Conservation (phyloP, 495 filamentous ascomycete genomes). For the Pseudomonodictys pantanalensis region DNA sequence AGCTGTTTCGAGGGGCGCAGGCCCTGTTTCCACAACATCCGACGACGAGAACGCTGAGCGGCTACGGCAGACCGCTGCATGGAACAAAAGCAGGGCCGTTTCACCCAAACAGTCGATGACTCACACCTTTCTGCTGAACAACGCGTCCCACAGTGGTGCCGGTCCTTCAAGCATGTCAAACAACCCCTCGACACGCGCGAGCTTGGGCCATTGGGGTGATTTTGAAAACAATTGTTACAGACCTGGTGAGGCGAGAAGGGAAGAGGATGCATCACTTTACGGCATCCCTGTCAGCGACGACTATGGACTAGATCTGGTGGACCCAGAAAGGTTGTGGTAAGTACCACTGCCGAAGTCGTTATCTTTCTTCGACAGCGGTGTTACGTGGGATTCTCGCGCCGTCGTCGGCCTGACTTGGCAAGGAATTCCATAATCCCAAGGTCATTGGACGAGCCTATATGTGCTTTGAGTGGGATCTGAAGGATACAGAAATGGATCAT, state of each 20-base stretch:
- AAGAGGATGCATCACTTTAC: not conserved
- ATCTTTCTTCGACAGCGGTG: not conserved
- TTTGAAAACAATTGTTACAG: not conserved
- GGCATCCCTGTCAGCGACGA: conserved; percentile 7
- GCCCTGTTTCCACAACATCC: not conserved
- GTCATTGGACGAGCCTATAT: too few relatives aligned
- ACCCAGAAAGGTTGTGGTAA: not conserved
- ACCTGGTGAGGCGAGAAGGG: conserved; percentile 5
- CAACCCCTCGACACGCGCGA: conserved; percentile 4
- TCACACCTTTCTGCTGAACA: conserved; percentile 16
- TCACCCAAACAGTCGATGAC: conserved; percentile 15
- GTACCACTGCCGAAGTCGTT: too few relatives aligned
- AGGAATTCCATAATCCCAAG: too few relatives aligned
- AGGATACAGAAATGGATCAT: too few relatives aligned
- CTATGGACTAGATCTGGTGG: conserved; percentile 2
- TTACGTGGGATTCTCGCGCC: not conserved
- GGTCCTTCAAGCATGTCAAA: not conserved
- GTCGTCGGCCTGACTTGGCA: not conserved
- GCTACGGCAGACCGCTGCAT: not conserved
- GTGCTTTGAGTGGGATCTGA: too few relatives aligned
- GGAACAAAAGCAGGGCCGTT: conserved; percentile 3
- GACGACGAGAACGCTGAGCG: not conserved
- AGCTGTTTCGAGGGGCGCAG: not conserved
- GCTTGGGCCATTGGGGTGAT: conserved; percentile 4
- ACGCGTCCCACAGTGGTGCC: conserved; percentile 5